Base-by-base conservation (phyloP, 768 basidiomycete species). In the Russula abietina region DNA sequence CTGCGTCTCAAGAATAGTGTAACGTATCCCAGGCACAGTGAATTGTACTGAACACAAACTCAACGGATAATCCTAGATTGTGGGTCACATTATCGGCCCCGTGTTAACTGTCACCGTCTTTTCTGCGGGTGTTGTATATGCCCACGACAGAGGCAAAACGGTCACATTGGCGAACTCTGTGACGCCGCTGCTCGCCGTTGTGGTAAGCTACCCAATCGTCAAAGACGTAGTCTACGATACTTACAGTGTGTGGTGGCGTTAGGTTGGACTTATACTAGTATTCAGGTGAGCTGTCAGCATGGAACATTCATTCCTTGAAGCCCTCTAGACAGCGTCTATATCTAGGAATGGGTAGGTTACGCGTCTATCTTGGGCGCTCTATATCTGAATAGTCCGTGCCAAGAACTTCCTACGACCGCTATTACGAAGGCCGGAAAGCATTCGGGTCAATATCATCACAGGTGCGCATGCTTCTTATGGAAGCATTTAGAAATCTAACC, bases 181-280 rank as follows among this genome's bases (percentile, higher is more conserved):
- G 60, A 84, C 94, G 2, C 94, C 94, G 1, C 75, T 97, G 56
- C 80, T 96, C 36, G 91, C 91, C 12, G 91, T 97, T 14, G 94
- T 96, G 67, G 93, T 91, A 70, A 73, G 89, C 51, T 54, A 24
- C 24, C 33, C 6, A 16, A 28, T 54, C 52, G 7, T 48, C 38
- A 4, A 41, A 41, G 36, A 39, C 30, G 32, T 58, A 33, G 28
- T 41, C 55, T 43, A 38, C 38, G 36, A 24, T 41, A n/a, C 46
- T 63, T 16, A 62, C 26, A 4, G 50, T 4, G 24, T n/a, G 53
- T 38, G 59, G n/a, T 24, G 28, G 17, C n/a, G 14, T 26, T 57
- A 91, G 89, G 90, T 95, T 56, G 94, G 93, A 67, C 79, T 97
- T 61, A 86, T 96, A 59, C 79, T 96, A 38, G 93, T 93, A 2